phyloP scores from a whole-genome alignment of 345 rosid genomes.

The Conringia planisiliqua region DNA sequence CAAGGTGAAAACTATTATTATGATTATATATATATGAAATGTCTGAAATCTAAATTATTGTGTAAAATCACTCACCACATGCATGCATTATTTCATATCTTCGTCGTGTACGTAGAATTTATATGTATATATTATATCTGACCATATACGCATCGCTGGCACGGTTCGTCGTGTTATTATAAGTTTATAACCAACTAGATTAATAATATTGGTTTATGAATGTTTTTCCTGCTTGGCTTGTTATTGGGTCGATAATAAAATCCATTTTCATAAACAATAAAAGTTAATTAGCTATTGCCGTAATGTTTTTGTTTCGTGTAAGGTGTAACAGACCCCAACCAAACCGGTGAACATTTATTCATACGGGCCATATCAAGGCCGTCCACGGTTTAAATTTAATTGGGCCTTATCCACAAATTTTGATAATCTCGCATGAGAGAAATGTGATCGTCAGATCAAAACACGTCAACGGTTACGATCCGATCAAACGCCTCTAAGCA shows the following conservation, averaged over 20 bases:
- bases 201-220: neutral
- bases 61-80: neutral
- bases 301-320: no score
- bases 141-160: neutral
- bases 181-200: neutral
- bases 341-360: neutral
- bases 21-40: no score
- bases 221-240: neutral
- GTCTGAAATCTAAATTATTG: neutral
- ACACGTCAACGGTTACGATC: constrained; percentile 3
- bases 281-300: neutral
- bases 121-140: neutral
- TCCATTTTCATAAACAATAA: neutral
- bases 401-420: neutral
- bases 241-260: neutral
- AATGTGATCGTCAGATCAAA: neutral
- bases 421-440: neutral
- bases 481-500: neutral
- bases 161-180: neutral
- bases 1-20: no score
- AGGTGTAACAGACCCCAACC: no score
- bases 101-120: neutral
- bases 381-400: neutral
- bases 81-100: neutral
- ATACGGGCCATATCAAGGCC: constrained; percentile 3